Conservation (phyloP, 179 eudicot species). For the Beta lomatogona region DNA sequence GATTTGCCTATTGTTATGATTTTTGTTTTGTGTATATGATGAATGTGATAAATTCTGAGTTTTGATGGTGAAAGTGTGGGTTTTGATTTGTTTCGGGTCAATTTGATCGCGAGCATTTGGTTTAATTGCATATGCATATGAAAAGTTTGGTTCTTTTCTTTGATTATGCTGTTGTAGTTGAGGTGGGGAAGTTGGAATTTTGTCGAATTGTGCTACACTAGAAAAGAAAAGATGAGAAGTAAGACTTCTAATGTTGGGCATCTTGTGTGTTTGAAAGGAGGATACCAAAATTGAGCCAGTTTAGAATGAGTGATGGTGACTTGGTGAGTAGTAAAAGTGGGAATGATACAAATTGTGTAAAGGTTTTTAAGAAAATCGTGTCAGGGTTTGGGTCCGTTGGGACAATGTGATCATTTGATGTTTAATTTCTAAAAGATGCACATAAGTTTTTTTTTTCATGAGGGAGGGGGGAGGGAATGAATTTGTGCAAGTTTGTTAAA, state of each 20-base stretch:
- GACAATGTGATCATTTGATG: too few species aligned
- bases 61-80: neutral
- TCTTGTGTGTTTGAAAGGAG: neutral
- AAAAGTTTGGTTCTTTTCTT: neutral
- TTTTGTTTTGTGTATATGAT: neutral
- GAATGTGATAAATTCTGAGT: neutral
- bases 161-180: neutral
- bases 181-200: neutral
- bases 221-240: neutral
- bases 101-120: neutral
- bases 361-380: neutral
- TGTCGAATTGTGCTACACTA: too few species aligned
- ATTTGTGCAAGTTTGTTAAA: neutral
- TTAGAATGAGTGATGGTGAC: neutral
- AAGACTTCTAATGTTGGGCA: neutral
- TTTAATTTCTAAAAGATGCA: too few species aligned
- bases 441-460: too few species aligned
- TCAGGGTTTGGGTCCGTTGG: neutral
- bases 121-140: neutral
- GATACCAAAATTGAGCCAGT: neutral
- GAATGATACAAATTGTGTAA: too few species aligned
- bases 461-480: neutral
- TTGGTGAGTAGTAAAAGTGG: neutral
- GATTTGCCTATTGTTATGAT: neutral
- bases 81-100: neutral